Base-by-base conservation (phyloP, 306 rosid genomes). In the Cicer yamashitae region DNA sequence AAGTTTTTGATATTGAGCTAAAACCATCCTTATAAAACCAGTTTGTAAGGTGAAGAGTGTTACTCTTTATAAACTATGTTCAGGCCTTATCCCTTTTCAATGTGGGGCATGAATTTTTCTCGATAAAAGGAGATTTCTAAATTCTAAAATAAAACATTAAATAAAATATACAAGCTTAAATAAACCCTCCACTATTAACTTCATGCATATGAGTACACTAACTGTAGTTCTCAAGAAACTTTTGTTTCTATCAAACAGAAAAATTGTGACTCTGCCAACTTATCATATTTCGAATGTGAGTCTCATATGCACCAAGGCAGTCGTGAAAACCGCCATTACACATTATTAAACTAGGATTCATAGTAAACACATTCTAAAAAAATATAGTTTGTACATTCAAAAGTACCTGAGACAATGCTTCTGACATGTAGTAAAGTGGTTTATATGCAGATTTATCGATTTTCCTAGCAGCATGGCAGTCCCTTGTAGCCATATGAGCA, bases 361-460 rank as follows among this genome's bases (percentile, higher is more conserved):
- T 63, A 74, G 60, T 37, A 41, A 76, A 25, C 6, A 41, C 77
- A 57, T 66, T 14, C 51, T n/a, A 34, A 60, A 34, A 60, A 71
- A 61, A 37, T 60, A 78, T 66, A 65, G 71, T 46, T 84, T 66
- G 74, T 48, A 50, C 46, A 11, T 54, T 47, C 70, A 37, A 57
- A 79, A 71, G 63, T 83, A 94, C 98, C 99, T 89, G 98, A 43
- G 98, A 92, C 76, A 96, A 81, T 61, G 99, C 98, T 82, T 90
- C 94, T 51, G 97, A 92, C 91, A 89, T 93, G 69, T 75, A 65
- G 84, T 80, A 82, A 78, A 76, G 92, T 52, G 91, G 89, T 85
- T 74, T 85, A 72, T 85, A 88, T 45, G 92, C 84, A 73, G 92
- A 85, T 72, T 75, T 74, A 82, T 90, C 80, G 0, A 92, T 80